Base-by-base conservation (phyloP, 2,329 filamentous ascomycete species). In the Fusarium bactridioides region DNA sequence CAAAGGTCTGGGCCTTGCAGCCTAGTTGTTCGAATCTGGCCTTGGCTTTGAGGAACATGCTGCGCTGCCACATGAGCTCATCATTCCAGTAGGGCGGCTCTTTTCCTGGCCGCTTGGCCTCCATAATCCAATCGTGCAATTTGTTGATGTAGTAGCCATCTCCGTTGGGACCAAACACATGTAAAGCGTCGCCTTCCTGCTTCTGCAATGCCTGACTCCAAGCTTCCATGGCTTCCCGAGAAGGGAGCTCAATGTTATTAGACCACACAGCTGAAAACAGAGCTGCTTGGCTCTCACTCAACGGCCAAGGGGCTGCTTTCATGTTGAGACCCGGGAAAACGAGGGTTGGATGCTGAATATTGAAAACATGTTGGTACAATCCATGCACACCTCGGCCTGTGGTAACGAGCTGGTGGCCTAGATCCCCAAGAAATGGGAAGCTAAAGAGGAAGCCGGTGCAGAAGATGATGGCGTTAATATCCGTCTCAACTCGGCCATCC, bases 391-490 rank as follows among this genome's bases (percentile, higher is more conserved):
- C 88, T 38, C 87, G 87, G 2, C 95, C 95, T 61, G 90, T 88
- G 0, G 88, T 90, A 61, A 95, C 86, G 4, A 94, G 79, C 1
- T 88, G 84, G 15, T 79, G 81, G 19, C 82, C 76, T 9, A 88
- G 73, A 5, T 82, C 78, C 18, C 80, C 79, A 9, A 92, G 79
- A 77, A 97, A 98, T 0, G 94, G 94, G 64, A 92, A 93, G 10
- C 91, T 91, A 82, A 93, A 97, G 63, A 97, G 88, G 77, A 97
- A 98, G 1, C 95, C 95, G 0, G 95, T 98, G 79, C 93, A 95
- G 81, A 95, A 98, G 33, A 98, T 79, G 10, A 98, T 83, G 3
- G 89, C 88, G 77, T 98, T 95, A 62, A 98, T 82, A 38, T 90
- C 84, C 7, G 83, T 82, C 77, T 94, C 92, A 15, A 91, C 78